Evolutionary conservation across 1,284 basidiomycete genomes (phyloP).

Genomic region (Fomitopsis pinicola): DNA sequence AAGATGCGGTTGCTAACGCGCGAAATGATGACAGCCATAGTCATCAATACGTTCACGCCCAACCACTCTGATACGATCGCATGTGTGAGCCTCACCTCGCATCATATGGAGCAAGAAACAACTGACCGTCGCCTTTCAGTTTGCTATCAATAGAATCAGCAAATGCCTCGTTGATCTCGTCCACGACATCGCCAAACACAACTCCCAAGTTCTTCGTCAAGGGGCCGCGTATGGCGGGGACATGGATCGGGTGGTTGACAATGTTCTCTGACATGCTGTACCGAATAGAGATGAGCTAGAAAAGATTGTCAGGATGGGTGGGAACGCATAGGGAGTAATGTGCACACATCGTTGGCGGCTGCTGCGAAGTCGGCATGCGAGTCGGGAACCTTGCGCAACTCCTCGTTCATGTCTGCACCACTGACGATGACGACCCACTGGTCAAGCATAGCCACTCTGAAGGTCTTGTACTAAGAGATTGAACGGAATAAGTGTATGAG

Average conservation of each 20-base stretch:
- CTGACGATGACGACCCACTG: conserved; percentile 31
- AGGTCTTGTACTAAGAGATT: conserved; percentile 9
- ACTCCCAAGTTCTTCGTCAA: conserved; percentile 12
- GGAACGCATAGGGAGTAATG: background rate
- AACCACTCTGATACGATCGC: conserved; percentile 16
- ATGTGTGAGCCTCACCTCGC: background rate
- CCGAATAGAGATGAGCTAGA: conserved; percentile 4
- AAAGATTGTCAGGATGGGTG: background rate
- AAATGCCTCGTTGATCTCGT: conserved; percentile 16
- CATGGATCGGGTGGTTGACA: background rate
- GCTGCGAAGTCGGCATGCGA: conserved; percentile 26
- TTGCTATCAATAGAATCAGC: background rate
- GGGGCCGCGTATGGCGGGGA: conserved; percentile 1
- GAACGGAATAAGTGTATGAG: background rate
- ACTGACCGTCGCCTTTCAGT: conserved; percentile 7
- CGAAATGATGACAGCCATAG: conserved; percentile 20
- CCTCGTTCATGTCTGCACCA: conserved; percentile 29
- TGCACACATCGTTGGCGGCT: conserved; percentile 19
- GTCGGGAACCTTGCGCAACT: conserved; percentile 31
- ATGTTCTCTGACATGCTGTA: conserved; percentile 6
- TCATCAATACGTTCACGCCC: conserved; percentile 7
- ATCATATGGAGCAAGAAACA: background rate
- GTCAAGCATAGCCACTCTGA: conserved; percentile 29
- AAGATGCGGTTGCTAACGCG: conserved; percentile 24
- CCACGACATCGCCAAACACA: conserved; percentile 13